Evolutionary conservation across 2,329 filamentous ascomycete genomes (phyloP), one percentile per base, ranked within the genome.

Genomic region (Neodidymelliopsis sp.): DNA sequence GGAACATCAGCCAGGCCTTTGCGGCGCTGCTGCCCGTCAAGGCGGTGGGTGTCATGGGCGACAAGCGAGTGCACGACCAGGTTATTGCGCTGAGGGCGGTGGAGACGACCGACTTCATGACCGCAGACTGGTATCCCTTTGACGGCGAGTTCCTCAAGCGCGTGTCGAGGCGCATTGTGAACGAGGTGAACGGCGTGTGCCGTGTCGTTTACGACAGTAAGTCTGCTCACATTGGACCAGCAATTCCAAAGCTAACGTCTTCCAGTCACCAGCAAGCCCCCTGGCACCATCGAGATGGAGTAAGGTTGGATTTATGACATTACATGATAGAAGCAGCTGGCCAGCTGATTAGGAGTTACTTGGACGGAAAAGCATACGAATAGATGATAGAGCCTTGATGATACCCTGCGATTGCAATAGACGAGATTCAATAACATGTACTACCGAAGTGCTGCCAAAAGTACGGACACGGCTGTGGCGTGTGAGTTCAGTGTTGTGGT

Each of bases 211-310:
- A 90, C 63, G 86, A 91, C 56, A 79, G 79, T 76, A 77, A 82
- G 74, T 79, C 58, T 41, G 42, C 57, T 24, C 25, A 33, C 24
- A 6, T 4, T 24, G 16, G 7, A 18, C 19, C 37, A 5, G 25
- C 13, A 13, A 30, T 33, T 64, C 10, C 4, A 33, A 10, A 41
- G 15, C 58, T 65, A 53, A 66, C 38, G 33, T 15, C 2, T n/a
- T 64, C 53, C 65, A 75, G 77, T 83, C 52, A 86, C 83, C 16
- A 84, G 82, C 70, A 88, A 88, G 75, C 84, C 85, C 39, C 85
- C 85, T 36, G 85, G 84, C 53, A 90, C 87, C 2, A 90, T 90
- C 66, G 88, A 90, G 77, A 82, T 90, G 77, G 86, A 90, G 75
- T 90, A 82, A 24, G 45, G n/a, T 27, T 23, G n/a, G 22, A 35